phyloP scores from a whole-genome alignment of 352 stramenopile genomes.

The Globisporangium nodosum region DNA sequence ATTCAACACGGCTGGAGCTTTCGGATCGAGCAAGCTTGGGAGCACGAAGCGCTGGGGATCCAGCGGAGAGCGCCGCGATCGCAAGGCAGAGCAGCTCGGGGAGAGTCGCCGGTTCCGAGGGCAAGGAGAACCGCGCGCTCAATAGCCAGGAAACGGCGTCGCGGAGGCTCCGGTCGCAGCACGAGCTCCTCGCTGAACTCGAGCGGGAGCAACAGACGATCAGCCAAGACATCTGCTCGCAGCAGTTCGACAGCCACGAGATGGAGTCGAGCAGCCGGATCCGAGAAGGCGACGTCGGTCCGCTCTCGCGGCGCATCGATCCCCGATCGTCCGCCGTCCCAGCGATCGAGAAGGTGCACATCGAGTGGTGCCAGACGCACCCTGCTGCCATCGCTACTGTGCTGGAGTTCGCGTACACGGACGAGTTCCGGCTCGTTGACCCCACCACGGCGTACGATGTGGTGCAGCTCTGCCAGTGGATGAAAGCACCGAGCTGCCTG shows the following conservation, averaged over 20 bases:
- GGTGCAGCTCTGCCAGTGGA: conserved; percentile 37
- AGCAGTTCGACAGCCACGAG: background rate
- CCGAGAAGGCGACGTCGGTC: too few relatives aligned
- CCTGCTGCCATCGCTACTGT: conserved; percentile 36
- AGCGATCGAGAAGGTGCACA: conserved; percentile 19
- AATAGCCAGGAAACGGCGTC: background rate
- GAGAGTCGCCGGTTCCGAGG: background rate
- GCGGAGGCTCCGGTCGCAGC: background rate
- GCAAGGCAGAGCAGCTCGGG: too few relatives aligned
- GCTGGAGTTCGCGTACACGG: conserved; percentile 57
- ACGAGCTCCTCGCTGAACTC: background rate
- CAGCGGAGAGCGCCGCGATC: too few relatives aligned
- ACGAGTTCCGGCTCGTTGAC: conserved; percentile 26
- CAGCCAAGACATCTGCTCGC: background rate
- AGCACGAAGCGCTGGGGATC: too few relatives aligned
- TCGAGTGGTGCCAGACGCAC: conserved; percentile 32
- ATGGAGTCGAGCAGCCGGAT: too few relatives aligned
- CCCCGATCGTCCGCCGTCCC: background rate
- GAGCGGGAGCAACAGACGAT: background rate
- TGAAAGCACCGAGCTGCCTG: conserved; percentile 30
- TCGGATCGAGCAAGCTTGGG: too few relatives aligned
- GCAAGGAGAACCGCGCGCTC: background rate
- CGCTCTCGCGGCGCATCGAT: too few relatives aligned
- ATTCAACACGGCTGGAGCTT: too few relatives aligned
- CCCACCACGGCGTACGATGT: conserved; percentile 27